Percentiles rank a stretch among this genome's conserved stretches.
These are phyloP conservation scores for Biscutella auriculata DNA, from an alignment of 441 rosid genomes.

Conservation along the genomic window DNA sequence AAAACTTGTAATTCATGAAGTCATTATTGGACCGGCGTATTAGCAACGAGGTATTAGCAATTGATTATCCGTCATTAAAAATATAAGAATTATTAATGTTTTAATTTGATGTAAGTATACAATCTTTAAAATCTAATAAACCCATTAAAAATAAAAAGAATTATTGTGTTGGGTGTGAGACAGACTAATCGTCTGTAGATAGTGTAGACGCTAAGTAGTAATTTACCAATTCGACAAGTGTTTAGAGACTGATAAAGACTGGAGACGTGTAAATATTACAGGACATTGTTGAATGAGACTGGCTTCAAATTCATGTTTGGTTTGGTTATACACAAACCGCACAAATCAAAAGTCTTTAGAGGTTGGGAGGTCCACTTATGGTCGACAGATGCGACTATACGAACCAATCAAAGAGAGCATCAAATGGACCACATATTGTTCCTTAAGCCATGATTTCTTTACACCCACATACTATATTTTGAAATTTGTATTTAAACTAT, in stretches of 20 bases:
- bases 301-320: conserved; percentile 8
- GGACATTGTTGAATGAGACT: conserved; percentile 2
- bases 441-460: conserved; percentile 15
- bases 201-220: not conserved
- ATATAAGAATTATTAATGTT: no score
- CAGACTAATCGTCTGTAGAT: not conserved
- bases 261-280: not conserved
- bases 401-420: conserved; percentile 1
- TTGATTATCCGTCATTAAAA: no score
- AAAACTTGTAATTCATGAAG: not conserved
- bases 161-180: no score
- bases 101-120: no score
- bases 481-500: not conserved
- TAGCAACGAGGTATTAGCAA: no score
- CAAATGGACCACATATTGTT: conserved; percentile 21
- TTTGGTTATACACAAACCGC: conserved; percentile 9
- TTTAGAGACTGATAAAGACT: not conserved
- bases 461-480: conserved; percentile 16
- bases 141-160: no score
- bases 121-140: no score
- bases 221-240: not conserved
- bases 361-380: conserved; percentile 11
- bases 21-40: not conserved
- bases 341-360: conserved; percentile 5
- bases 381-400: conserved; percentile 4